These are phyloP conservation scores for Phytophthora aleatoria DNA, from an alignment of 352 stramenopile species.

Conservation along the genomic window DNA sequence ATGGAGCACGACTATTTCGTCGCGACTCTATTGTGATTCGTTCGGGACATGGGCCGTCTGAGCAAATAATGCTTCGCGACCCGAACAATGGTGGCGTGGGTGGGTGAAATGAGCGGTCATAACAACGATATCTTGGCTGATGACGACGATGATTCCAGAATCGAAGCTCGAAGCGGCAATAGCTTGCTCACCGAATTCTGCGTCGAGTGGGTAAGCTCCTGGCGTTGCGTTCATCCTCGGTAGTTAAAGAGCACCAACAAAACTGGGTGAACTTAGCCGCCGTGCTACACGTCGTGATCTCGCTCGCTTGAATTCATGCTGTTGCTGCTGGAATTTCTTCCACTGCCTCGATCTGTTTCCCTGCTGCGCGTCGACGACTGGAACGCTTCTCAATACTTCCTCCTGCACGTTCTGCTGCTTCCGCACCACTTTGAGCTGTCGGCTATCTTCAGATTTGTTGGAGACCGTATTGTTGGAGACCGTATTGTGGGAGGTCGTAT, in stretches of 20 bases:
- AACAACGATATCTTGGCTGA: too few species aligned
- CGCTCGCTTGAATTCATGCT: slow-evolving; percentile 18
- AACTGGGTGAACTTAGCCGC: neutral
- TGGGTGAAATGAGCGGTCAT: slow-evolving; percentile 5
- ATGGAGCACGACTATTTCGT: slow-evolving; percentile 21
- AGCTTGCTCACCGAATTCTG: slow-evolving; percentile 27
- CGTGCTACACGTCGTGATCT: slow-evolving; percentile 14
- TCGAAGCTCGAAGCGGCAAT: neutral
- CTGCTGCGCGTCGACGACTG: slow-evolving; percentile 17
- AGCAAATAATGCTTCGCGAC: slow-evolving; percentile 7
- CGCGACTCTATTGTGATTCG: slow-evolving; percentile 2
- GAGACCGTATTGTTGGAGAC: too few species aligned
- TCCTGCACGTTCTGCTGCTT: slow-evolving; percentile 10
- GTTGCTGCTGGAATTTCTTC: slow-evolving; percentile 23
- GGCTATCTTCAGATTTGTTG: neutral
- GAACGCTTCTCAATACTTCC: slow-evolving; percentile 7
- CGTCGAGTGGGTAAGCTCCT: slow-evolving; percentile 9
- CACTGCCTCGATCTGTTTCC: slow-evolving; percentile 6
- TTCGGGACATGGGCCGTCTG: neutral
- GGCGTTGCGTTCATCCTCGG: neutral
- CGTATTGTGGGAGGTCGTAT: too few species aligned
- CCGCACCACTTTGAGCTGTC: slow-evolving; percentile 19
- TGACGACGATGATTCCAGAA: neutral
- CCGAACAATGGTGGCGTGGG: slow-evolving; percentile 18
- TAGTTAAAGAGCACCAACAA: neutral